Evolutionary conservation across 306 rosid species (phyloP), one percentile per base, ranked within the genome.

Genomic region (Dicorynia guianensis): DNA sequence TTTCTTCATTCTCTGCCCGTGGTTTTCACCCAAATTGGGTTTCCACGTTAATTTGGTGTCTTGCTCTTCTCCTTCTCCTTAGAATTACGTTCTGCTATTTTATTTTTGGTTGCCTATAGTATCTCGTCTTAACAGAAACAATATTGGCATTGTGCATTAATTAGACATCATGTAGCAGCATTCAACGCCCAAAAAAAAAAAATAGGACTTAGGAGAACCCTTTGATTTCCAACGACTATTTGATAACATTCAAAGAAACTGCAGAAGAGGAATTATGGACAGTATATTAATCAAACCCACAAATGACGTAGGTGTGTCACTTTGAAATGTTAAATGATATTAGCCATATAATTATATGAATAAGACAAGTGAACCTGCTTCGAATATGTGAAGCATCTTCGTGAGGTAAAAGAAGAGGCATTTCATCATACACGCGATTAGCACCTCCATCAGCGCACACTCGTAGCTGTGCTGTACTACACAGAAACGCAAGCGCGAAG

Each of bases 391-490:
- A 77, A 14, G 92, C 84, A 34, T 83, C 84, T 44, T 82, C 72
- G 4, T 74, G 81, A 44, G 99, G 96, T 50, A 92, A 79, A 9
- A 89, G 63, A 58, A 80, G 87, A 76, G 97, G 99, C 86, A 95
- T 78, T 82, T 95, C 97, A 74, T 95, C 97, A 58, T 54, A 89
- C 57, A 95, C 79, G 13, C 96, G 89, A 60, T 95, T 95, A 17
- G 99, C 99, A 33, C 99, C 99, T 56, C 99, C 99, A 64, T 95
- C 99, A 0, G 99, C 99, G 75, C 99, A 95, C 5, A 95, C 20
- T 47, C 94, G 91, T 5, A 89, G 66, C 38, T 64, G 66, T 30
- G 97, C 99, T 95, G 96, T 81, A 63, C 86, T 20, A 75, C 67
- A 81, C 64, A 53, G n/a, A 47, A 40, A 13, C 30, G 43, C 34